Base-by-base conservation (phyloP, 2,329 filamentous ascomycete genomes). In the Cyclaneusma minus region DNA sequence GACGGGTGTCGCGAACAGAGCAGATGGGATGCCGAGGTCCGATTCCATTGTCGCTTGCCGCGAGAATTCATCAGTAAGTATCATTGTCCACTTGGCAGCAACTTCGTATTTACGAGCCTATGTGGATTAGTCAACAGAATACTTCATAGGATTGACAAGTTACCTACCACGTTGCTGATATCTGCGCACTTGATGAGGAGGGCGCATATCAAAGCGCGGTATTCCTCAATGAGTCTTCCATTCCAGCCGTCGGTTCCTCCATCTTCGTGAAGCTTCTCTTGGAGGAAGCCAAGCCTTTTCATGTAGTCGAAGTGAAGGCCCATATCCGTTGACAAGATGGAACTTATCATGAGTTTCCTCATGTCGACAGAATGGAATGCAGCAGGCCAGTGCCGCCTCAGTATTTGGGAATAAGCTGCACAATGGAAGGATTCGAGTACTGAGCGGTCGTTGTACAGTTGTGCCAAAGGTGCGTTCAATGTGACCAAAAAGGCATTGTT, bases 271-370 rank as follows among this genome's bases (percentile, higher is more conserved):
- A 91, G 62, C 47, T 79, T 85, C 34, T 78, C 68, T 50, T 93
- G 83, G 27, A 92, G 54, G 35, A 76, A 73, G n/a, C 68, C 71
- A 21, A 95, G 60, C 47, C 78, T 80, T 44, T 76, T 75, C 84
- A 95, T 95, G 51, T 94, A 98, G 42, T 91, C 84, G 42, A 92
- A 92, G 52, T 98, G 89, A 5, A 93, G 56, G 6, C 84, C 84
- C 89, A 98, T 98, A 45, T 98, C 89, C 0, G 89, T 98, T 3
- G 89, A 83, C 13, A 98, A 58, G 32, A 98, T 95, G n/a, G 83
- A 89, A 49, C 83, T 93, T 42, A 94, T 95, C 76, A 95, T 89
- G 5, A 93, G 59, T 39, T 76, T 79, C 29, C 87, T 74, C 65
- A 95, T 81, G 31, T 73, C 73, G 24, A 64, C 63, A 41, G 89